Evolutionary conservation across 2,329 filamentous ascomycete genomes (phyloP), one percentile per base, ranked within the genome.

Genomic region (Cladosporium velox): DNA sequence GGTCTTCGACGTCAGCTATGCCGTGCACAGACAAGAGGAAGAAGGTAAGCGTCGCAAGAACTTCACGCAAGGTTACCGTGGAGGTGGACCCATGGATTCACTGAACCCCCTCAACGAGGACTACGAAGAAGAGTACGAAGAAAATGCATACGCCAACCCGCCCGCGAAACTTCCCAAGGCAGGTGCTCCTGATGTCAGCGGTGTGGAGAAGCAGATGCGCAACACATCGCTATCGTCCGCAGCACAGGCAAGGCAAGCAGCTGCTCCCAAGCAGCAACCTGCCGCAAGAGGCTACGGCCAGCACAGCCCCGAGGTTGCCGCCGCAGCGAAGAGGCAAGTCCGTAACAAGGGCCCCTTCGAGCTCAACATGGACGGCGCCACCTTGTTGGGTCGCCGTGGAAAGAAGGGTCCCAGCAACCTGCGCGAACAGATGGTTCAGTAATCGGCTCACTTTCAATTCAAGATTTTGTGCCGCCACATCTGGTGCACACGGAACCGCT

Each of bases 1-100:
- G 79, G 93, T 98, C 2, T 99, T 99, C 71, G 95, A 99, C 74
- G 94, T 99, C 59, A 90, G 92, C n/a, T 99, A 99, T 74, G 94
- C 95, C 10, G 95, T 99, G 10, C 95, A 98, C 77, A 86, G 95
- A 57, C 93, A 98, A 78, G 95, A 98, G 79, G 95, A 99, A 77
- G 95, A 98, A 79, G 90, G 88, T 73, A 98, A 97, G 81, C 89
- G 93, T 64, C 88, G 92, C 70, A 96, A 96, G 79, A 91, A 96
- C 75, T 86, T 93, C 72, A 83, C 87, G 80, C 84, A 93, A 83
- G 86, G 90, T 72, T 83, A 90, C 81, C 77, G 89, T 74, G 80
- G 88, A 68, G 83, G 80, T 7, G 87, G 87, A 28, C 87, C 87
- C 7, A 86, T 96, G 69, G 88, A 84, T 70, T 84, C 83, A 10